A percentile compares a stretch with the other conserved stretches of the same genome.
phyloP scores from a whole-genome alignment of 192 early-diverging fungal species.

The Coemansia sp. region DNA sequence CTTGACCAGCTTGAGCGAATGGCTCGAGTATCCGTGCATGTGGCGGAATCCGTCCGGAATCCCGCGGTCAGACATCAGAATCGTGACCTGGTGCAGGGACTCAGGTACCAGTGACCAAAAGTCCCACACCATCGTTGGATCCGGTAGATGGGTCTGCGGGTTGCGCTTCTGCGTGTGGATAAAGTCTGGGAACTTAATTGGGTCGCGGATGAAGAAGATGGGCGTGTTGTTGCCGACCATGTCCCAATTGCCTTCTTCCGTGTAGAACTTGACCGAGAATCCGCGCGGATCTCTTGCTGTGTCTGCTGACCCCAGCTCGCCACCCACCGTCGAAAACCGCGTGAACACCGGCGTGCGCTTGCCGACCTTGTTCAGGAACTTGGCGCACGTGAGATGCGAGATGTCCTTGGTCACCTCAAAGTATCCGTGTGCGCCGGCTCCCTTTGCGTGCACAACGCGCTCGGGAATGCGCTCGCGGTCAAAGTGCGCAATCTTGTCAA shows the following conservation, averaged over 20 bases:
- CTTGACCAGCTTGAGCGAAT: slow-evolving; percentile 75
- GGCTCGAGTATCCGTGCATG: slow-evolving; percentile 83
- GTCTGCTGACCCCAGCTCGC: slow-evolving; percentile 73
- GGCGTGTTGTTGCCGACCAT: slow-evolving; percentile 88
- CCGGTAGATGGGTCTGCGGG: slow-evolving; percentile 71
- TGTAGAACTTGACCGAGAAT: slow-evolving; percentile 84
- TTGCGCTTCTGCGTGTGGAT: slow-evolving; percentile 85
- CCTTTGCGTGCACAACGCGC: slow-evolving; percentile 86
- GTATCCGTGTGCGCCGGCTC: slow-evolving; percentile 80
- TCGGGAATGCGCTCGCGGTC: slow-evolving; percentile 85
- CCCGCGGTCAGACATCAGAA: slow-evolving; percentile 82
- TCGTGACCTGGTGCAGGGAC: slow-evolving; percentile 76
- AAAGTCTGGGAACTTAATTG: slow-evolving; percentile 80
- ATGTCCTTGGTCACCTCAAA: slow-evolving; percentile 78
- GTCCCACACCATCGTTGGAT: slow-evolving; percentile 76
- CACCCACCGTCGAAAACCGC: slow-evolving; percentile 80
- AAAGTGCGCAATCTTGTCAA: slow-evolving; percentile 83
- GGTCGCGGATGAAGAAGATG: slow-evolving; percentile 81
- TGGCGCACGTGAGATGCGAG: slow-evolving; percentile 68
- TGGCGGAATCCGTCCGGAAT: slow-evolving; percentile 78
- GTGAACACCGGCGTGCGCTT: slow-evolving; percentile 80
- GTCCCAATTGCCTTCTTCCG: slow-evolving; percentile 85
- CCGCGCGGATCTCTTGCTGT: slow-evolving; percentile 80
- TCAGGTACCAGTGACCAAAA: slow-evolving; percentile 77
- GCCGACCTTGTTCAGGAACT: slow-evolving; percentile 69